Evolutionary conservation across 805 yeast species (phyloP).

Genomic region (baker's yeast (Saccharomyces cerevisiae)): DNA sequence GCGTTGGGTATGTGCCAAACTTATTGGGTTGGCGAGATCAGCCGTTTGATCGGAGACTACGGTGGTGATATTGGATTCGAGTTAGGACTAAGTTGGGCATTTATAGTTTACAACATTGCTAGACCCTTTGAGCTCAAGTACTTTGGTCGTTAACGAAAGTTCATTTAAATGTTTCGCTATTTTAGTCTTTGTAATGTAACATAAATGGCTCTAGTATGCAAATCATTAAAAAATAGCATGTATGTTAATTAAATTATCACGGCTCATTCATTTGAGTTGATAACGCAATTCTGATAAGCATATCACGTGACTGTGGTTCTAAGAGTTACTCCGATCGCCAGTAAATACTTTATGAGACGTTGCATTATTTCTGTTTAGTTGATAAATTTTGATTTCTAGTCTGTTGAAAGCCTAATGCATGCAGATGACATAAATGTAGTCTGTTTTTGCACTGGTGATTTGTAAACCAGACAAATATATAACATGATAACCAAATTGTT

Average conservation of each 20-base stretch:
- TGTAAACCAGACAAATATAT: too few species aligned
- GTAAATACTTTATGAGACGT: not conserved
- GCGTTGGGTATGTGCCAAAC: slow-evolving; percentile 81
- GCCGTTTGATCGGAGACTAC: slow-evolving; percentile 45
- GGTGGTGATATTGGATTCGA: slow-evolving; percentile 91
- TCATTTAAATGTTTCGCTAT: not conserved
- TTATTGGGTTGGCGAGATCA: slow-evolving; percentile 74
- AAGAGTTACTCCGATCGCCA: not conserved
- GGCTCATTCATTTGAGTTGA: not conserved
- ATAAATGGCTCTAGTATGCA: not conserved
- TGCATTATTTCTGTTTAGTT: not conserved
- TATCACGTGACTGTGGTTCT: not conserved
- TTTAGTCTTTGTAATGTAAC: not conserved
- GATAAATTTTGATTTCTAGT: not conserved
- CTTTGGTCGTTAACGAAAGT: slow-evolving; percentile 32
- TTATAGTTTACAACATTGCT: slow-evolving; percentile 46
- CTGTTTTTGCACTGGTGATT: too few species aligned
- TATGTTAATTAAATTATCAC: not conserved
- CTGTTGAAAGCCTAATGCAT: not conserved
- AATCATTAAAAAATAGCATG: not conserved
- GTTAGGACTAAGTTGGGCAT: slow-evolving; percentile 59
- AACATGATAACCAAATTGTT: too few species aligned
- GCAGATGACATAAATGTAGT: too few species aligned
- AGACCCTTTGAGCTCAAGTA: slow-evolving; percentile 65
- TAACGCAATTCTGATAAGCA: not conserved